Evolutionary conservation across 106 monocot genomes (phyloP).

Genomic region (Cymbidium sinense): DNA sequence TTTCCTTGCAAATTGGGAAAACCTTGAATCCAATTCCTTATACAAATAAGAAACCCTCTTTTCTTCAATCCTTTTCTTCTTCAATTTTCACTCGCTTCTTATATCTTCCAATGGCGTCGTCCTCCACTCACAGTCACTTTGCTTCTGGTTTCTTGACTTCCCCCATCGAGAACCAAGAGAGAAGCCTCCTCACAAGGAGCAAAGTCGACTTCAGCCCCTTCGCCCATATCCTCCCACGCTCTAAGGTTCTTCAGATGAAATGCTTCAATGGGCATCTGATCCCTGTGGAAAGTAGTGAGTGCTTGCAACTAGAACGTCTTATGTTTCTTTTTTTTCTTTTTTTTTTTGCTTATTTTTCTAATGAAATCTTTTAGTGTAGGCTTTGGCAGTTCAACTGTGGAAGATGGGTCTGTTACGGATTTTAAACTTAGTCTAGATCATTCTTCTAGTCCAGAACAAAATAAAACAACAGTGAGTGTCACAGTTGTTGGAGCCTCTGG

Average conservation of each 20-base stretch:
- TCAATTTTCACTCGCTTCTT: background rate
- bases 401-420: slow-evolving; percentile 9
- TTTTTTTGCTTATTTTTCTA: too few relatives aligned
- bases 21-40: too few relatives aligned
- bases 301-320: too few relatives aligned
- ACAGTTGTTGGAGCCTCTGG: slow-evolving; percentile 92
- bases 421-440: slow-evolving; percentile 1
- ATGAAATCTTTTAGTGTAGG: slow-evolving; percentile 10
- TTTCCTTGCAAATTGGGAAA: background rate
- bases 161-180: background rate
- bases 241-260: background rate
- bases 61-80: background rate
- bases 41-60: background rate
- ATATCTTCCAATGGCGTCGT: background rate
- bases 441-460: slow-evolving; percentile 13
- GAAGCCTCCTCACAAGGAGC: background rate
- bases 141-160: background rate
- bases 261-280: slow-evolving; percentile 2
- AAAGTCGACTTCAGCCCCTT: background rate
- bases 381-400: slow-evolving; percentile 18
- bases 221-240: background rate
- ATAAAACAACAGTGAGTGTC: slow-evolving; percentile 53
- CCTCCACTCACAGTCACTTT: background rate
- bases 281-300: slow-evolving; percentile 8
- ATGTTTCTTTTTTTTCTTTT: too few relatives aligned